Conservation (phyloP, 257 asterid species). For the Osmanthus fragrans region DNA sequence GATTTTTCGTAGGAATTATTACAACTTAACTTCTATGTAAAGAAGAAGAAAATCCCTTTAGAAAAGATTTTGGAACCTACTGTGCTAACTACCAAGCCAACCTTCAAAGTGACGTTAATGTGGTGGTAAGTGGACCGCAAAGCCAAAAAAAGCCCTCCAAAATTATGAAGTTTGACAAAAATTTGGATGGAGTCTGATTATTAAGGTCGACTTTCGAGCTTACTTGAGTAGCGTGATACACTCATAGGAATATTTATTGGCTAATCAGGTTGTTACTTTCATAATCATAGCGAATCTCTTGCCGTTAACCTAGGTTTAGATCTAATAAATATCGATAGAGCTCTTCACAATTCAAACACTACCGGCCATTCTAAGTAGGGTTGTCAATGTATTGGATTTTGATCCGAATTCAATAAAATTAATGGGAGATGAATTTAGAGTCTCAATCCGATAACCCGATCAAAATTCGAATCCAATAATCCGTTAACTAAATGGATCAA, state of each 20-base stretch:
- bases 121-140: conserved; percentile 16
- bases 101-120: conserved; percentile 54
- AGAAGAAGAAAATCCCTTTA: conserved; percentile 45
- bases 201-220: neutral
- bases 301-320: neutral
- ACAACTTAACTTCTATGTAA: conserved; percentile 43
- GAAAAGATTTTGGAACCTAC: conserved; percentile 23
- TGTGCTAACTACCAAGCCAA: conserved; percentile 28
- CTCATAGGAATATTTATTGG: neutral
- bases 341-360: neutral
- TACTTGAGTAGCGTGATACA: neutral
- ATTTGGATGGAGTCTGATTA: neutral
- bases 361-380: no score
- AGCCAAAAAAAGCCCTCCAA: neutral
- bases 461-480: no score
- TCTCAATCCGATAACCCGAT: no score
- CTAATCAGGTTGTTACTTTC: neutral
- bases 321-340: neutral
- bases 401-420: no score
- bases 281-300: neutral
- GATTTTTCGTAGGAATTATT: conserved; percentile 20
- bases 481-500: no score
- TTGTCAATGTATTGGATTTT: no score
- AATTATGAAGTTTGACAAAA: neutral
- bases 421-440: no score